A percentile compares a stretch with the other conserved stretches of the same genome.
Conservation (phyloP, 2,329 filamentous ascomycete genomes). For the Sarocladiaceae sp. region DNA sequence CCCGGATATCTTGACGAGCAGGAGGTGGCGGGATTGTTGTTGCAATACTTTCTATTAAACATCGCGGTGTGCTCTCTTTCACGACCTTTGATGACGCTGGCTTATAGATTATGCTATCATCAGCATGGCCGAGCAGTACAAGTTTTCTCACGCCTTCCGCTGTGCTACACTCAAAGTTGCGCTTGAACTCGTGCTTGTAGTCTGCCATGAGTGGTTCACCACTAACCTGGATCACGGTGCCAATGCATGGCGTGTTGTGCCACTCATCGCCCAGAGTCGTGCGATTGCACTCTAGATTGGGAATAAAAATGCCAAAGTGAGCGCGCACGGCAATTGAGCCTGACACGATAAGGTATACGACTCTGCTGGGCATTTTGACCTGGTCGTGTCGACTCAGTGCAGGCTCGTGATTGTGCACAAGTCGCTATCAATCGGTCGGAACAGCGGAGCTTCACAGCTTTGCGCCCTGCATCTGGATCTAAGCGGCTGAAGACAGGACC, state of each 20-base stretch:
- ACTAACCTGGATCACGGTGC: conserved; percentile 6
- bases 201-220: conserved; percentile 7
- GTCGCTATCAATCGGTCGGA: too few species aligned
- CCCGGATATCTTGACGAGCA: conserved; percentile 2
- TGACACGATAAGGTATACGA: conserved; percentile 6
- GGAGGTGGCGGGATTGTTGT: neutral
- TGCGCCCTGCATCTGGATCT: too few species aligned
- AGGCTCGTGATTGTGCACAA: too few species aligned
- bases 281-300: neutral
- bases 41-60: neutral
- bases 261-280: neutral
- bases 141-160: neutral
- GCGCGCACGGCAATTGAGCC: neutral
- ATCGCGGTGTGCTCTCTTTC: neutral
- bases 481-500: too few species aligned
- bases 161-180: neutral
- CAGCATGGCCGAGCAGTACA: neutral
- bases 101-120: neutral
- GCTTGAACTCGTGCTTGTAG: conserved; percentile 7
- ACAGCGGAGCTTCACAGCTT: too few species aligned
- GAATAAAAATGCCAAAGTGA: conserved; percentile 8
- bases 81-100: neutral
- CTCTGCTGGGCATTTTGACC: too few species aligned
- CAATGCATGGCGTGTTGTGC: neutral
- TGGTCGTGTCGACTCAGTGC: too few species aligned